Conservation (phyloP, 192 early-diverging fungal genomes). For the Backusella westeae region DNA sequence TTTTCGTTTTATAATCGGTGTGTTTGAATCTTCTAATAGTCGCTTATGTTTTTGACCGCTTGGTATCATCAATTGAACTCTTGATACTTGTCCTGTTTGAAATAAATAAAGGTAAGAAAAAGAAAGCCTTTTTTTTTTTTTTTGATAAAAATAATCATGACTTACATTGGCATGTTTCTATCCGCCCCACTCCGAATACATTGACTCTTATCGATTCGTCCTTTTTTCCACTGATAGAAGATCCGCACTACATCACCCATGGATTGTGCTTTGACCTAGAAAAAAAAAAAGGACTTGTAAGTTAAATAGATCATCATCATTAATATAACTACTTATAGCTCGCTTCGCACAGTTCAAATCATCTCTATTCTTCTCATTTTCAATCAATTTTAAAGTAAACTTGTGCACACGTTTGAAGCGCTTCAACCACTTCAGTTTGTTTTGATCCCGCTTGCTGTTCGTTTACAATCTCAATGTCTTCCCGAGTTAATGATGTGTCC, state of each 20-base stretch:
- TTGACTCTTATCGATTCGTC: slow-evolving; percentile 53
- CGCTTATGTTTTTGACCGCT: too few species aligned
- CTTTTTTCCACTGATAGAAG: slow-evolving; percentile 57
- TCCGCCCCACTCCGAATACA: slow-evolving; percentile 59
- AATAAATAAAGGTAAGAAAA: not conserved
- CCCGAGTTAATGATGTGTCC: too few species aligned
- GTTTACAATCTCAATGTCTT: too few species aligned
- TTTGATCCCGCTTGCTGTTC: too few species aligned
- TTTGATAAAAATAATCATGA: not conserved
- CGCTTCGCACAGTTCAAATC: slow-evolving; percentile 62
- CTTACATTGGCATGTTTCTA: slow-evolving; percentile 52
- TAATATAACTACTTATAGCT: slow-evolving; percentile 42
- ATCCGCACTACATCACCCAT: slow-evolving; percentile 63
- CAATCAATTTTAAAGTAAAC: too few species aligned
- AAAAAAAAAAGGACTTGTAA: not conserved
- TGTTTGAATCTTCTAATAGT: too few species aligned
- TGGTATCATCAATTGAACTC: too few species aligned
- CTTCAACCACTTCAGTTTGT: too few species aligned
- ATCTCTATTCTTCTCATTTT: slow-evolving; percentile 50
- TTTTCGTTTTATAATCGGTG: too few species aligned
- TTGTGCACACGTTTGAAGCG: too few species aligned
- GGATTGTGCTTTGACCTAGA: slow-evolving; percentile 19
- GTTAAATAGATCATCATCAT: not conserved
- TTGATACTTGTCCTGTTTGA: too few species aligned
- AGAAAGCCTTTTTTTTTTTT: not conserved